phyloP scores from a whole-genome alignment of 2,329 filamentous ascomycete species.

The Claviceps sp. region DNA sequence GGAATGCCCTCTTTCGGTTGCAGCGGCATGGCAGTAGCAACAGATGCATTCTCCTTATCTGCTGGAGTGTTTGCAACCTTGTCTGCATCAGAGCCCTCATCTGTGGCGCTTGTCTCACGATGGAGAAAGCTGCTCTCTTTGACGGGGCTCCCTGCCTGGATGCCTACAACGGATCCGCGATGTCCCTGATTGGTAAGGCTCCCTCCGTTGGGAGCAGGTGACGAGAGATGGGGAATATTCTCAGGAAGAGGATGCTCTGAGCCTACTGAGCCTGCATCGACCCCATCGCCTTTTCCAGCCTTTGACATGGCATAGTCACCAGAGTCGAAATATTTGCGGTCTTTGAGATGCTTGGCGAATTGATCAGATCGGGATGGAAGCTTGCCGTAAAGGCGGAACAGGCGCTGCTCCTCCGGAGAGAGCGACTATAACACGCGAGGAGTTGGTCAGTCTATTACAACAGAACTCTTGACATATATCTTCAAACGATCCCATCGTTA shows the following conservation, averaged over 20 bases:
- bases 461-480: too few relatives aligned
- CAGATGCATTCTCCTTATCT: slow-evolving; percentile 28
- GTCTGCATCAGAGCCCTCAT: slow-evolving; percentile 28
- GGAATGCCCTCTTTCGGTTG: slow-evolving; percentile 36
- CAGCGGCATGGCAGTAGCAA: slow-evolving; percentile 9
- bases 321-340: slow-evolving; percentile 97
- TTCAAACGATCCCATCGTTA: not conserved
- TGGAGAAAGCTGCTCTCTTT: slow-evolving; percentile 86
- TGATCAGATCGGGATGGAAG: slow-evolving; percentile 92
- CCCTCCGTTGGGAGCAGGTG: slow-evolving; percentile 36
- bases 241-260: slow-evolving; percentile 90
- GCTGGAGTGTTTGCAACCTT: slow-evolving; percentile 3
- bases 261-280: slow-evolving; percentile 86
- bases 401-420: slow-evolving; percentile 85
- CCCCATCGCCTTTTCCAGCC: slow-evolving; percentile 88
- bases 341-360: slow-evolving; percentile 96
- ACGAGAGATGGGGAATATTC: slow-evolving; percentile 82
- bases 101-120: slow-evolving; percentile 54
- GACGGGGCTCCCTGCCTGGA: slow-evolving; percentile 62
- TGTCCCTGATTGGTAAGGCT: slow-evolving; percentile 21
- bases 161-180: slow-evolving; percentile 29
- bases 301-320: slow-evolving; percentile 95
- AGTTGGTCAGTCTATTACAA: not conserved
- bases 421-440: slow-evolving; percentile 49
- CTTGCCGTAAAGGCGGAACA: slow-evolving; percentile 96